Conservation (phyloP, 768 basidiomycete genomes). For the Austroboletus festivus region DNA sequence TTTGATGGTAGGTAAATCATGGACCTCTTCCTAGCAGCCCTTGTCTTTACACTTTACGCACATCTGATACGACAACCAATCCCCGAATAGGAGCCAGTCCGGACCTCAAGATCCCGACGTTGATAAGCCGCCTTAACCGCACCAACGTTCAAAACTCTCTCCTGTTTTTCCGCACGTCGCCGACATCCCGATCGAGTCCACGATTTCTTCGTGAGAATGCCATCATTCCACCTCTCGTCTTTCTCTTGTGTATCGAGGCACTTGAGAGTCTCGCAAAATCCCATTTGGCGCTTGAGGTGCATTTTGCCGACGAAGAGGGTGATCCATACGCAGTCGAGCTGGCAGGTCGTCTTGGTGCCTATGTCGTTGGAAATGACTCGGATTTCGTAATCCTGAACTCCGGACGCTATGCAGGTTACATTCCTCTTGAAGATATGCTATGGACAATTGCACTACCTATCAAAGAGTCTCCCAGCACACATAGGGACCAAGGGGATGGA, state of each 20-base stretch:
- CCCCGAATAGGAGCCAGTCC: slow-evolving; percentile 58
- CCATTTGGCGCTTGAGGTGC: slow-evolving; percentile 44
- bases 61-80: slow-evolving; percentile 9
- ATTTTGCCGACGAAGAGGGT: slow-evolving; percentile 79
- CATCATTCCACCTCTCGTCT: slow-evolving; percentile 69
- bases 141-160: slow-evolving; percentile 58
- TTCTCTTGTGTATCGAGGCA: slow-evolving; percentile 55
- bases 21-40: background rate
- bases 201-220: slow-evolving; percentile 72
- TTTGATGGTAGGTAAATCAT: slow-evolving; percentile 62
- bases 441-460: slow-evolving; percentile 44
- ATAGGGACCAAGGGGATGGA: slow-evolving; percentile 43
- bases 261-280: slow-evolving; percentile 40
- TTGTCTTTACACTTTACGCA: no score
- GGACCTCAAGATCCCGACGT: slow-evolving; percentile 67
- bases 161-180: slow-evolving; percentile 80
- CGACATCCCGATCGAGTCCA: slow-evolving; percentile 55
- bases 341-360: slow-evolving; percentile 68
- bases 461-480: slow-evolving; percentile 18
- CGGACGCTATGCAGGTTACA: slow-evolving; percentile 74
- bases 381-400: slow-evolving; percentile 78
- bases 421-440: slow-evolving; percentile 72
- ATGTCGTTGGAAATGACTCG: slow-evolving; percentile 76
- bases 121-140: slow-evolving; percentile 56
- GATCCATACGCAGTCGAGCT: slow-evolving; percentile 85